phyloP scores from a whole-genome alignment of 2,329 filamentous ascomycete genomes.

The Sporothrix mexicana region DNA sequence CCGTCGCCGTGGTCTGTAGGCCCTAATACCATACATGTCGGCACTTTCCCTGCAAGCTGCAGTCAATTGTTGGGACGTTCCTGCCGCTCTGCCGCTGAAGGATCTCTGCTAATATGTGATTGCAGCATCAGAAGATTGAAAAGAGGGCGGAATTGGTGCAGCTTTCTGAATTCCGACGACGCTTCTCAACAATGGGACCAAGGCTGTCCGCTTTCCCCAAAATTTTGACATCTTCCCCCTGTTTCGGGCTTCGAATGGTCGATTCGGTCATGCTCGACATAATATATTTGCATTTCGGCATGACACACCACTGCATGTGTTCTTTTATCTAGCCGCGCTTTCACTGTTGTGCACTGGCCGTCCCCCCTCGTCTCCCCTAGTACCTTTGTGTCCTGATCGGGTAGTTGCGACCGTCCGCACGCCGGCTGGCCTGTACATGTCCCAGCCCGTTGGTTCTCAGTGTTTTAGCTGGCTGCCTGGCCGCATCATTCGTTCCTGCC shows the following conservation, averaged over 20 bases:
- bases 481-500: conserved; percentile 16
- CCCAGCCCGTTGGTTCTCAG: neutral
- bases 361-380: neutral
- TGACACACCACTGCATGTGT: too few relatives aligned
- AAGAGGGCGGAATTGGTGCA: neutral
- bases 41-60: neutral
- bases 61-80: neutral
- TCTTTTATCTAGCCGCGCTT: conserved; percentile 9
- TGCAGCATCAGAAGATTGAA: neutral
- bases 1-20: neutral
- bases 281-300: too few relatives aligned
- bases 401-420: conserved; percentile 25
- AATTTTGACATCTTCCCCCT: neutral
- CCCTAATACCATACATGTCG: neutral
- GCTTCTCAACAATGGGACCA: neutral
- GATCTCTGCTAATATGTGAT: neutral
- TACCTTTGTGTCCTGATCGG: conserved; percentile 3
- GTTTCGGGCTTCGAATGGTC: too few relatives aligned
- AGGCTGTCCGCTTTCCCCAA: neutral
- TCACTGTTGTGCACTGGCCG: too few relatives aligned
- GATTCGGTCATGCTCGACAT: too few relatives aligned
- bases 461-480: conserved; percentile 1
- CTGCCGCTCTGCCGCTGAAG: neutral
- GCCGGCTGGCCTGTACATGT: neutral
- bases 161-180: neutral